phyloP scores from a whole-genome alignment of 495 filamentous ascomycete genomes.

The Penicillium cinerascens region DNA sequence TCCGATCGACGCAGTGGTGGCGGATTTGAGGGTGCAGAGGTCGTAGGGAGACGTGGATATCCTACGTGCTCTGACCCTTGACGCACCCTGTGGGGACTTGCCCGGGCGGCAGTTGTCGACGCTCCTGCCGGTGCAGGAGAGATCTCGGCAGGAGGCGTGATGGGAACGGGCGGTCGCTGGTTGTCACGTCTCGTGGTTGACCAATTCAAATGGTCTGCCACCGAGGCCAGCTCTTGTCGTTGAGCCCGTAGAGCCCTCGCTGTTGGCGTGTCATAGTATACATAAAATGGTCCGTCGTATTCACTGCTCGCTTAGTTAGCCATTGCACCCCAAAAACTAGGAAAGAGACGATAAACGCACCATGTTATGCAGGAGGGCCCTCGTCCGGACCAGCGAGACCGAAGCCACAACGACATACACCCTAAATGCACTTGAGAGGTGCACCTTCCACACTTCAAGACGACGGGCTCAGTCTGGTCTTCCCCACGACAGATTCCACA shows the following conservation, averaged over 20 bases:
- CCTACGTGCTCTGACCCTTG: too few species aligned
- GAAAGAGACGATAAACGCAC: background rate
- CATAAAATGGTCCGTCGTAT: background rate
- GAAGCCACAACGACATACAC: background rate
- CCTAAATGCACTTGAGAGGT: background rate
- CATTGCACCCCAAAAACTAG: too few species aligned
- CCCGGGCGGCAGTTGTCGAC: too few species aligned
- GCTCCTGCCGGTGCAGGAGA: too few species aligned
- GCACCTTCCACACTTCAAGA: constrained; percentile 1
- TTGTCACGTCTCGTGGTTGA: too few species aligned
- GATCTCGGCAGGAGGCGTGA: background rate
- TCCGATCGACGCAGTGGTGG: background rate
- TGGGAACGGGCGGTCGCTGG: background rate
- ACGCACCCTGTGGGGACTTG: too few species aligned
- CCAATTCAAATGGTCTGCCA: too few species aligned
- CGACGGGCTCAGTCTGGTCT: background rate
- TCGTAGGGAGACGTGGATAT: too few species aligned
- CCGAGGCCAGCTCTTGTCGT: too few species aligned
- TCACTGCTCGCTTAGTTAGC: background rate
- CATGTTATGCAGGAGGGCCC: background rate
- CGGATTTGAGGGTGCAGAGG: background rate
- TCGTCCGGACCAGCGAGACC: background rate
- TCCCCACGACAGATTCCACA: background rate
- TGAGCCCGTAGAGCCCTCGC: background rate
- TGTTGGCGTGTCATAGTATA: background rate